Percentiles rank a stretch among this genome's conserved stretches.
Evolutionary conservation across 768 basidiomycete species (phyloP).

Genomic region (Russula earlei): DNA sequence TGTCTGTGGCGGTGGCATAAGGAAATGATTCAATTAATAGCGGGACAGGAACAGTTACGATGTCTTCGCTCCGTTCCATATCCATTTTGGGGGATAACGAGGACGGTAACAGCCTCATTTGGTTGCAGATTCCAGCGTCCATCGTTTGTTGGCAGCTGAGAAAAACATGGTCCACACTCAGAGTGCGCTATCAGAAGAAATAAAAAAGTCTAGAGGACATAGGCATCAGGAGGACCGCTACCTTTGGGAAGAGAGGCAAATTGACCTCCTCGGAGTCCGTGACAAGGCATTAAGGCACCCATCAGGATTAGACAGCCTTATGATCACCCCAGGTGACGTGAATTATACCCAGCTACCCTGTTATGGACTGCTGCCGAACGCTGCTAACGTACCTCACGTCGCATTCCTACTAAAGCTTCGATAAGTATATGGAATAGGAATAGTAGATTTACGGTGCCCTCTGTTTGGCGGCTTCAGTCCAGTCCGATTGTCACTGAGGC

Average conservation of each 20-base stretch:
- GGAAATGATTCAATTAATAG: neutral
- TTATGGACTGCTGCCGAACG: neutral
- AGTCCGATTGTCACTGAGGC: neutral
- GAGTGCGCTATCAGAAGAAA: too few relatives aligned
- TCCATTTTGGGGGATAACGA: neutral
- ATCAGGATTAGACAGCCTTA: neutral
- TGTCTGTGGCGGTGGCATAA: neutral
- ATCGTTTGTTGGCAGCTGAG: neutral
- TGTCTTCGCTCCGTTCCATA: neutral
- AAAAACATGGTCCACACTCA: neutral
- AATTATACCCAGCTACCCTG: neutral
- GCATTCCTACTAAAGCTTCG: neutral
- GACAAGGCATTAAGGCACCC: neutral
- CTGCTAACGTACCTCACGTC: neutral
- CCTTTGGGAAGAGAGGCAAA: too few relatives aligned
- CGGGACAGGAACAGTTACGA: neutral
- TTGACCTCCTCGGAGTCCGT: too few relatives aligned
- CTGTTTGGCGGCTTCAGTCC: neutral
- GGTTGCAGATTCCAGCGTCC: too few relatives aligned
- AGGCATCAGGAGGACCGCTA: too few relatives aligned
- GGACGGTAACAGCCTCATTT: neutral
- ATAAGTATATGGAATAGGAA: neutral
- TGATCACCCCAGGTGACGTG: neutral
- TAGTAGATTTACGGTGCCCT: neutral
- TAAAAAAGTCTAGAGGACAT: neutral